Evolutionary conservation across 345 rosid species (phyloP), one percentile per base, ranked within the genome.

Genomic region (Populus alba): DNA sequence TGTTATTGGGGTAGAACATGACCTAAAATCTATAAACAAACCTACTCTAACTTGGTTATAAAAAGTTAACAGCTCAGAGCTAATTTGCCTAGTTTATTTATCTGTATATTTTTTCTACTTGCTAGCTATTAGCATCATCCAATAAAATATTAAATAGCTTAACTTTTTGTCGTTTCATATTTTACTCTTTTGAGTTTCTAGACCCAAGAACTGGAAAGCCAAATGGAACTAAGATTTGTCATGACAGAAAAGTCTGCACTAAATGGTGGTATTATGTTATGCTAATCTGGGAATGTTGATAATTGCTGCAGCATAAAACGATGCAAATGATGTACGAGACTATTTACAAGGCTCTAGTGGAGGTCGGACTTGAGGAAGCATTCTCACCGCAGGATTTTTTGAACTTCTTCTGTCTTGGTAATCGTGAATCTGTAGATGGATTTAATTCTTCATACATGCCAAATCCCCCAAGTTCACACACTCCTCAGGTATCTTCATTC

Each of bases 271-370:
- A 16, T 33, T 16, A 41, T 63, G 47, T 69, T 61, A 25, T 38
- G 68, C 37, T 73, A 85, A 81, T 70, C 31, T 59, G 62, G 17
- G 49, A 68, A 29, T 25, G 39, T 61, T 75, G 5, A 57, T 13
- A 8, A 38, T 63, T 78, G 51, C 73, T 89, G 90, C 90, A 95
- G 98, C 83, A 93, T 82, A 94, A 95, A 87, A 95, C 99, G 1
- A 95, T 92, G 98, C 94, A 92, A 84, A 95, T 93, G 98, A 95
- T 95, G 99, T 95, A 95, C 65, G 97, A 87, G 85, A 95, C 97
- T 16, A 89, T 95, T 72, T 89, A 89, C 81, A 90, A 90, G 82
- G 98, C 99, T 59, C 83, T 93, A 75, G 89, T 87, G 71, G 99
- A 93, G 90, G 90, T 85, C 3, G 99, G 98, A 77, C 93, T 91